Evolutionary conservation across 2,329 filamentous ascomycete genomes (phyloP).

Genomic region (Ilyonectria mors-panacis): DNA sequence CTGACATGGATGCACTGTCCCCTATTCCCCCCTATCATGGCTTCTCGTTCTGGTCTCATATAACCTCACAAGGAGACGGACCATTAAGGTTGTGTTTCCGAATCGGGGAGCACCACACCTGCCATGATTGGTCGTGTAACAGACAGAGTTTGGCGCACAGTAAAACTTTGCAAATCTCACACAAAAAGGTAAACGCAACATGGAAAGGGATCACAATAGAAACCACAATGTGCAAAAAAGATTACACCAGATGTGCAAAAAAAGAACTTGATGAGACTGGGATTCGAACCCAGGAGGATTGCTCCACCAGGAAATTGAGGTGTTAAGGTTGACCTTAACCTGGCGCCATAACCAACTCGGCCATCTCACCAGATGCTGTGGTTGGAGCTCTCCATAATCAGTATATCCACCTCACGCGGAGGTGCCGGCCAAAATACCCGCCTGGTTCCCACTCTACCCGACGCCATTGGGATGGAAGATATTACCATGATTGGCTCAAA

Average conservation of each 20-base stretch:
- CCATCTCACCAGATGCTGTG: slow-evolving; percentile 26
- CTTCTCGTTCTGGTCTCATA: too few relatives aligned
- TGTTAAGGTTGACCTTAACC: slow-evolving; percentile 33
- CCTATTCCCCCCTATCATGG: too few relatives aligned
- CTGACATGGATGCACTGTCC: too few relatives aligned
- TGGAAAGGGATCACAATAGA: background rate
- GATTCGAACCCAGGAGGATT: slow-evolving; percentile 35
- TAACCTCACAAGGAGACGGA: too few relatives aligned
- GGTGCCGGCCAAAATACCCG: background rate
- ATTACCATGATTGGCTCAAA: too few relatives aligned
- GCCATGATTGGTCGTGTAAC: background rate
- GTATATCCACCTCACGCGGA: background rate
- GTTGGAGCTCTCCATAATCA: accelerated
- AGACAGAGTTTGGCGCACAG: background rate
- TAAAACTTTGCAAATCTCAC: background rate
- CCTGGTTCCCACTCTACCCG: background rate
- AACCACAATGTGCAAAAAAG: background rate
- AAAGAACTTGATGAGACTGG: slow-evolving; percentile 24
- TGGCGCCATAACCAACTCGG: slow-evolving; percentile 35
- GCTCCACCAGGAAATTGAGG: slow-evolving; percentile 31
- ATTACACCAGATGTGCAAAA: background rate
- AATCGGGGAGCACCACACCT: background rate
- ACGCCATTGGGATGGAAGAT: too few relatives aligned
- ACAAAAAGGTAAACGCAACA: background rate
- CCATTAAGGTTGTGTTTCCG: background rate